A percentile compares a stretch with the other conserved stretches of the same genome.
Evolutionary conservation across 208 protist genomes (phyloP).

Genomic region (Acanthamoeba castellanii): DNA sequence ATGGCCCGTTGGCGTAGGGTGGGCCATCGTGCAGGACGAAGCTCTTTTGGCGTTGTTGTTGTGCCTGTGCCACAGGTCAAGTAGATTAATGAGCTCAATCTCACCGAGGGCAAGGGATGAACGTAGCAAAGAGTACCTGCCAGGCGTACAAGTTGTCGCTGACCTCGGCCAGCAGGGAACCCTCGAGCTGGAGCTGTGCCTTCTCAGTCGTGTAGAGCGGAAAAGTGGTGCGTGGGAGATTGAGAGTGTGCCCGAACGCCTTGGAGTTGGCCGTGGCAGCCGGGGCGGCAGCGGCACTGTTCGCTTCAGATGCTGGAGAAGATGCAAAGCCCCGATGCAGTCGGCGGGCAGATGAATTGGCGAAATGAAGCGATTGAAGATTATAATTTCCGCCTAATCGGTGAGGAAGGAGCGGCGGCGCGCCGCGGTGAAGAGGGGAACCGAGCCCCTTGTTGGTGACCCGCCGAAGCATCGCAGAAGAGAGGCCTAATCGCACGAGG

Average conservation of each 20-base stretch:
- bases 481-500: too few relatives aligned
- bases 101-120: not conserved
- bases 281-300: not conserved
- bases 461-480: too few relatives aligned
- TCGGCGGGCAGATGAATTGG: not conserved
- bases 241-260: slow-evolving; percentile 56
- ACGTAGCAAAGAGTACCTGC: slow-evolving; percentile 6
- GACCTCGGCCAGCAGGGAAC: not conserved
- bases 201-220: slow-evolving; percentile 17
- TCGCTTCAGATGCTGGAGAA: not conserved
- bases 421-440: too few relatives aligned
- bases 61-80: not conserved
- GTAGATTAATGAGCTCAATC: not conserved
- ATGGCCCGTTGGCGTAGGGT: slow-evolving; percentile 92
- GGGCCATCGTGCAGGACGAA: slow-evolving; percentile 93
- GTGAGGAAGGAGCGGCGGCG: too few relatives aligned
- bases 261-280: slow-evolving; percentile 23
- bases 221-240: slow-evolving; percentile 21
- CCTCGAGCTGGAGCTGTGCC: slow-evolving; percentile 33
- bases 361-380: not conserved
- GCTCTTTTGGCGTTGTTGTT: not conserved
- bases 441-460: too few relatives aligned
- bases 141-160: slow-evolving; percentile 20
- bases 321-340: too few relatives aligned
- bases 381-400: not conserved